Percentiles rank a stretch among this genome's conserved stretches.
phyloP scores from a whole-genome alignment of 495 filamentous ascomycete genomes.

The Aspergillus campestris region DNA sequence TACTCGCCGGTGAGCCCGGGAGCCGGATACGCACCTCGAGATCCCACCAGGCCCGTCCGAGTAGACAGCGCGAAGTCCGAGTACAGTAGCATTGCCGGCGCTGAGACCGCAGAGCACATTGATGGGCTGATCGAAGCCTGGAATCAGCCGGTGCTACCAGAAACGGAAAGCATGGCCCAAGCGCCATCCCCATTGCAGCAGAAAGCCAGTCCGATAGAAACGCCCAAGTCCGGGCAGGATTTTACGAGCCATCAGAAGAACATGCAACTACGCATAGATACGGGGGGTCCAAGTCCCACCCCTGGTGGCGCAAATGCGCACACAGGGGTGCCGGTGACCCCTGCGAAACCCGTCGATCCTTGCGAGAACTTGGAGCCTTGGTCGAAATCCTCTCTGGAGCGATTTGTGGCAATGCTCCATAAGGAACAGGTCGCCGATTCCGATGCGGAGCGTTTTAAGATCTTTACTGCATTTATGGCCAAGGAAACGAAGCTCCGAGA shows the following conservation, averaged over 20 bases:
- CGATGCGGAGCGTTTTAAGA: constrained; percentile 41
- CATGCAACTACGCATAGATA: not conserved
- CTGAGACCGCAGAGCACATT: constrained; percentile 29
- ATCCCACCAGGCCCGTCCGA: constrained; percentile 14
- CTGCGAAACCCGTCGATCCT: constrained; percentile 23
- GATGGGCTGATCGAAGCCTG: constrained; percentile 39
- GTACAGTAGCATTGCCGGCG: constrained; percentile 12
- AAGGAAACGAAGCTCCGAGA: constrained; percentile 46
- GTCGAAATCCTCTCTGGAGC: constrained; percentile 44
- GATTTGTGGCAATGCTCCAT: constrained; percentile 44
- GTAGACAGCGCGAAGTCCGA: constrained; percentile 23
- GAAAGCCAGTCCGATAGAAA: constrained; percentile 12
- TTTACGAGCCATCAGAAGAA: not conserved
- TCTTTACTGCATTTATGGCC: constrained; percentile 42
- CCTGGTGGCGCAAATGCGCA: no score
- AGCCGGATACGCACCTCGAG: constrained; percentile 7
- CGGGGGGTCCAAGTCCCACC: no score
- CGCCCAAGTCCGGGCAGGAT: constrained; percentile 5
- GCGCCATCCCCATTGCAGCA: not conserved
- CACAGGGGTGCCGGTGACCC: not conserved
- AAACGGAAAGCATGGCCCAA: not conserved
- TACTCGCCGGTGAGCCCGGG: constrained; percentile 21
- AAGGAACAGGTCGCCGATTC: constrained; percentile 44
- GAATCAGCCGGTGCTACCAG: constrained; percentile 22
- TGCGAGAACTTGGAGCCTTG: constrained; percentile 45